Evolutionary conservation across 1,284 basidiomycete genomes (phyloP).

Genomic region (Agroathelia rolfsii): DNA sequence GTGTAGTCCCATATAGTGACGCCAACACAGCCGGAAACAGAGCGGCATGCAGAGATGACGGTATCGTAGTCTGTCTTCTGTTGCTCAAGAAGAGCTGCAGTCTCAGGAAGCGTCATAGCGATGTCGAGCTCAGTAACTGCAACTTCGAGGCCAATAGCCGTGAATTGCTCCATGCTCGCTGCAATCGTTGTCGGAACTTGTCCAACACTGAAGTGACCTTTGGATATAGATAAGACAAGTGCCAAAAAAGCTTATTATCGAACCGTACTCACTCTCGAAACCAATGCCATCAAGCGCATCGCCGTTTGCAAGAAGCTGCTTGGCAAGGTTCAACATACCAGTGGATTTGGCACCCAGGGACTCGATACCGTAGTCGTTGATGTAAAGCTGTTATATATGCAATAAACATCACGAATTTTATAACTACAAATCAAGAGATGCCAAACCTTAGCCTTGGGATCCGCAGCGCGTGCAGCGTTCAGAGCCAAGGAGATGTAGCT

Average conservation of each 20-base stretch:
- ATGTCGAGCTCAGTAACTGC: constrained; percentile 54
- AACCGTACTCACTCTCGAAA: constrained; percentile 44
- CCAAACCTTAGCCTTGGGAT: constrained; percentile 18
- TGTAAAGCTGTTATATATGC: too few relatives aligned
- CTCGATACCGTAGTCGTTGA: constrained; percentile 56
- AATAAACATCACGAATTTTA: too few relatives aligned
- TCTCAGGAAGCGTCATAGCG: constrained; percentile 44
- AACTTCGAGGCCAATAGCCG: constrained; percentile 46
- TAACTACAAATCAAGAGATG: too few relatives aligned
- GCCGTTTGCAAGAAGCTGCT: too few relatives aligned
- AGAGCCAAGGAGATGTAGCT: constrained; percentile 16
- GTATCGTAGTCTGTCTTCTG: constrained; percentile 46
- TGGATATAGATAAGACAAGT: constrained; percentile 52
- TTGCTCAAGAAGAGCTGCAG: constrained; percentile 33
- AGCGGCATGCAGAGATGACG: constrained; percentile 43
- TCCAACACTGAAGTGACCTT: constrained; percentile 40
- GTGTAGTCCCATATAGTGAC: constrained; percentile 47
- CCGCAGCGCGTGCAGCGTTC: constrained; percentile 14
- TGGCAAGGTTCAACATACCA: too few relatives aligned
- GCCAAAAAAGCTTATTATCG: too few relatives aligned
- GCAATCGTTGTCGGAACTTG: constrained; percentile 34
- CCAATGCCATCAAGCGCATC: too few relatives aligned
- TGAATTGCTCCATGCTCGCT: constrained; percentile 35
- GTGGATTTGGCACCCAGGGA: too few relatives aligned
- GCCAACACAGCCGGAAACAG: constrained; percentile 38